Percentiles rank a stretch among this genome's conserved stretches.
Evolutionary conservation across 495 filamentous ascomycete genomes (phyloP).

Genomic region (Geoglossum glabrum): DNA sequence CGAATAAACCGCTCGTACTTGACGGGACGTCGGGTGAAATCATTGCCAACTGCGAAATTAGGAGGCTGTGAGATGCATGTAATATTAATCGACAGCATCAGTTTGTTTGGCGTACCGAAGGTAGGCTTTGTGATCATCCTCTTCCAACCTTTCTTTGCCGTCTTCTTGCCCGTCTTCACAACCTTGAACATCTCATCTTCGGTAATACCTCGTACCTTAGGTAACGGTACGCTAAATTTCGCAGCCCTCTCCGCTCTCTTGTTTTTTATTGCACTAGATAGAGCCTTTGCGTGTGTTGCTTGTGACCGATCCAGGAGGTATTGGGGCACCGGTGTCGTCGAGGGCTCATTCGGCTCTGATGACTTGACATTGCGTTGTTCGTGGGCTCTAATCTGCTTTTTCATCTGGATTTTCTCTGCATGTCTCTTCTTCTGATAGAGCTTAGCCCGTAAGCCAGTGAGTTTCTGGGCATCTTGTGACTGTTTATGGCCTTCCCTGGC

Average conservation of each 20-base stretch:
- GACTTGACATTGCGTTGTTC: conserved; percentile 92
- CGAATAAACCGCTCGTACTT: conserved; percentile 84
- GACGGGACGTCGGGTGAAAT: conserved; percentile 80
- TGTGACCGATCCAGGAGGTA: conserved; percentile 83
- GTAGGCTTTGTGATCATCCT: conserved; percentile 87
- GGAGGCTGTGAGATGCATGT: too few relatives aligned
- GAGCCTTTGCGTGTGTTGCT: conserved; percentile 71
- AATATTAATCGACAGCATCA: conserved; percentile 8
- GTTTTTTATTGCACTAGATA: conserved; percentile 71
- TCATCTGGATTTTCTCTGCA: conserved; percentile 98
- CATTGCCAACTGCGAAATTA: conserved; percentile 40
- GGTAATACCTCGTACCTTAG: conserved; percentile 80
- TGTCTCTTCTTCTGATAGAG: conserved; percentile 84
- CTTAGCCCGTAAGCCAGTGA: conserved; percentile 82
- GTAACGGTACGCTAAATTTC: conserved; percentile 85
- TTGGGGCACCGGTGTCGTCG: conserved; percentile 52
- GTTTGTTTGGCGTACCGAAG: conserved; percentile 24
- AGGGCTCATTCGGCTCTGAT: conserved; percentile 52
- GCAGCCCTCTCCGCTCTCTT: conserved; percentile 81
- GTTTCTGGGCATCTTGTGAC: conserved; percentile 74
- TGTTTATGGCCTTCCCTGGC: conserved; percentile 75
- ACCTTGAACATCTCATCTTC: conserved; percentile 99
- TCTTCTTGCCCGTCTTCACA: conserved; percentile 83
- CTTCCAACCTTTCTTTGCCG: conserved; percentile 72
- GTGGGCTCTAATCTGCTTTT: conserved; percentile 81